These are phyloP conservation scores for Alternaria novae-zelandiae DNA, from an alignment of 2,329 filamentous ascomycete genomes.

Conservation along the genomic window DNA sequence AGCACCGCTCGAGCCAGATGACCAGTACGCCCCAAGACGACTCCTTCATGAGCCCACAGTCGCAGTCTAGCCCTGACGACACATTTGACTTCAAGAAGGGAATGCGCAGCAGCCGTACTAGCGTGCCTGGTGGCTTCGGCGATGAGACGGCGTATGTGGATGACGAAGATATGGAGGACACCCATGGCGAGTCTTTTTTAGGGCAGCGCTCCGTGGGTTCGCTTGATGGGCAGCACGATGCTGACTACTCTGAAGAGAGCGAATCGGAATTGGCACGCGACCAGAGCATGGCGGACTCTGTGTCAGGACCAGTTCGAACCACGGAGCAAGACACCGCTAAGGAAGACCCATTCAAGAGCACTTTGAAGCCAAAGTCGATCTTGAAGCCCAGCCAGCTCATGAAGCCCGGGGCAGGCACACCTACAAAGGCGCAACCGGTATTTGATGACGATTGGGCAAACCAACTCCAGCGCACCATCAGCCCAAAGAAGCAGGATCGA, in stretches of 20 bases:
- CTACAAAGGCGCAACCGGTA: slow-evolving; percentile 59
- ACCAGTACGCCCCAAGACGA: slow-evolving; percentile 45
- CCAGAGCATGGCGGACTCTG: slow-evolving; percentile 80
- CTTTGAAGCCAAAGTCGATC: slow-evolving; percentile 56
- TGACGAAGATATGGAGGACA: slow-evolving; percentile 62
- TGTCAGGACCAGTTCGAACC: slow-evolving; percentile 74
- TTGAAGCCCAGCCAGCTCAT: slow-evolving; percentile 51
- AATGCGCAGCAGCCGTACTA: slow-evolving; percentile 53
- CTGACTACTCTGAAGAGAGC: slow-evolving; percentile 65
- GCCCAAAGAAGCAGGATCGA: slow-evolving; percentile 90
- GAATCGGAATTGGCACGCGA: slow-evolving; percentile 76
- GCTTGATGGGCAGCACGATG: slow-evolving; percentile 65
- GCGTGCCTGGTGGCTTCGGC: slow-evolving; percentile 83
- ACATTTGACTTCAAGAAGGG: slow-evolving; percentile 63
- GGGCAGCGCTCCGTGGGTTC: slow-evolving; percentile 88
- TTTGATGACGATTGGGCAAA: slow-evolving; percentile 89
- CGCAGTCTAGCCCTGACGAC: slow-evolving; percentile 57
- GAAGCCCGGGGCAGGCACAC: slow-evolving; percentile 54
- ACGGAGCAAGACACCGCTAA: slow-evolving; percentile 68
- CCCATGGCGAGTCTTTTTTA: slow-evolving; percentile 78
- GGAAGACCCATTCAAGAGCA: slow-evolving; percentile 39
- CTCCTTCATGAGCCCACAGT: slow-evolving; percentile 48
- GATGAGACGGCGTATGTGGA: slow-evolving; percentile 61
- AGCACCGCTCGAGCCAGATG: slow-evolving; percentile 41
- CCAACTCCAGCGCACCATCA: slow-evolving; percentile 91